These are phyloP conservation scores for Xylariaceae sp. DNA, from an alignment of 2,329 filamentous ascomycete species.

Conservation along the genomic window DNA sequence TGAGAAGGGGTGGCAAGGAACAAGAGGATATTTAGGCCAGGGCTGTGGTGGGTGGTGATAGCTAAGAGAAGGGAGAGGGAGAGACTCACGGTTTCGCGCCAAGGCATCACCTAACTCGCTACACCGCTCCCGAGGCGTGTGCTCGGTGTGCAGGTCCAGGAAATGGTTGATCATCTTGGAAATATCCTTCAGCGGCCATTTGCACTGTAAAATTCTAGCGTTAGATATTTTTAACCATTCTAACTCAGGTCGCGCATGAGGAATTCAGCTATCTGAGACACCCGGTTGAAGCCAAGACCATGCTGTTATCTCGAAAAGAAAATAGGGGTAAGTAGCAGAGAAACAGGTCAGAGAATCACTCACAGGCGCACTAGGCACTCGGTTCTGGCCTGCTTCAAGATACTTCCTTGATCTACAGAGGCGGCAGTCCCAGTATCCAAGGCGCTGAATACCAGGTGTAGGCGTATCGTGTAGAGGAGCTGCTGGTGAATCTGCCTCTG, in stretches of 20 bases:
- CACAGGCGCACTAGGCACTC: constrained; percentile 52
- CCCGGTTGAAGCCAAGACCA: not conserved
- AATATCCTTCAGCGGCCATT: constrained; percentile 55
- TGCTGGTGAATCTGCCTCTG: not conserved
- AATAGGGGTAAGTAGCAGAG: not conserved
- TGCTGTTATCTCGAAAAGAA: not conserved
- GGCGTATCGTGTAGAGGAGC: constrained; percentile 29
- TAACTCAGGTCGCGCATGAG: too few species aligned
- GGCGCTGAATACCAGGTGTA: constrained; percentile 43
- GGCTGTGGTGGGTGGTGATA: not conserved
- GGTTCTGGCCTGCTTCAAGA: constrained; percentile 47
- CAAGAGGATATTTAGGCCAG: not conserved
- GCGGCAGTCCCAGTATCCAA: constrained; percentile 56
- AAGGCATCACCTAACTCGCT: constrained; percentile 52
- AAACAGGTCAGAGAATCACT: constrained; percentile 2
- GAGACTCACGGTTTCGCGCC: constrained; percentile 48
- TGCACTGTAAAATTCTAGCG: constrained; percentile 31
- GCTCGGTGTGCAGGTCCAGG: constrained; percentile 54
- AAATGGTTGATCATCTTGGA: constrained; percentile 56
- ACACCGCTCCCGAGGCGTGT: constrained; percentile 50
- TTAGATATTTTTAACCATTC: constrained; percentile 2
- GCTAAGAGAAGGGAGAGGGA: not conserved
- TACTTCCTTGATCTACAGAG: constrained; percentile 53
- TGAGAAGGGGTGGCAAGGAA: not conserved
- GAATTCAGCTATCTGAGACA: not conserved